Conservation (phyloP, 768 basidiomycete genomes). For the Suillus occidentalis region DNA sequence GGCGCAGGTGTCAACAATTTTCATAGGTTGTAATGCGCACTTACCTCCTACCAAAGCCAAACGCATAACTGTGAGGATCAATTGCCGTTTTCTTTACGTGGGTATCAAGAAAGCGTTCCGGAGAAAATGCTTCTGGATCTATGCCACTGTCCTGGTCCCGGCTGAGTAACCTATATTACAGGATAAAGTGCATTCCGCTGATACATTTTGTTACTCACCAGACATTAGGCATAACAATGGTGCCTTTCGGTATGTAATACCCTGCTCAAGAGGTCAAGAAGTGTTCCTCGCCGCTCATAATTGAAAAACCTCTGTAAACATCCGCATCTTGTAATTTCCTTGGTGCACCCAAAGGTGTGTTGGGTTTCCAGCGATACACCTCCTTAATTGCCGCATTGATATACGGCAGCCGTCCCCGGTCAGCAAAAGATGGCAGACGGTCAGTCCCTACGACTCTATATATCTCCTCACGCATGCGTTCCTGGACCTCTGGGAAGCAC, state of each 20-base stretch:
- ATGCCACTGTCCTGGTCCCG: conserved; percentile 9
- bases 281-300: neutral
- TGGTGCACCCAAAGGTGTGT: conserved; percentile 12
- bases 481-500: conserved; percentile 5
- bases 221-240: conserved; percentile 2
- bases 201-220: neutral
- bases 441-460: conserved; percentile 41
- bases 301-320: conserved; percentile 5
- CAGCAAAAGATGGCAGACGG: conserved; percentile 42
- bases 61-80: conserved; percentile 8
- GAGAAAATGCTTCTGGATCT: conserved; percentile 4
- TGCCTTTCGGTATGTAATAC: conserved; percentile 8
- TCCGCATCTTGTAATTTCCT: conserved; percentile 16
- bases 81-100: conserved; percentile 6
- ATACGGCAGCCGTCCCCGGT: conserved; percentile 42
- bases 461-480: conserved; percentile 34
- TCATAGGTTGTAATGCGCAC: neutral
- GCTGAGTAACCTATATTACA: neutral
- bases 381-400: conserved; percentile 32
- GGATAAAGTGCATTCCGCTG: neutral
- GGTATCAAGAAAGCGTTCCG: conserved; percentile 7
- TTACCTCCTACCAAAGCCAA: conserved; percentile 10
- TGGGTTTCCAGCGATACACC: conserved; percentile 20
- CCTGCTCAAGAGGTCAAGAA: neutral
- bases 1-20: neutral